Conservation (phyloP, 139 green algal species). For the Chlorella sorokiniana region DNA sequence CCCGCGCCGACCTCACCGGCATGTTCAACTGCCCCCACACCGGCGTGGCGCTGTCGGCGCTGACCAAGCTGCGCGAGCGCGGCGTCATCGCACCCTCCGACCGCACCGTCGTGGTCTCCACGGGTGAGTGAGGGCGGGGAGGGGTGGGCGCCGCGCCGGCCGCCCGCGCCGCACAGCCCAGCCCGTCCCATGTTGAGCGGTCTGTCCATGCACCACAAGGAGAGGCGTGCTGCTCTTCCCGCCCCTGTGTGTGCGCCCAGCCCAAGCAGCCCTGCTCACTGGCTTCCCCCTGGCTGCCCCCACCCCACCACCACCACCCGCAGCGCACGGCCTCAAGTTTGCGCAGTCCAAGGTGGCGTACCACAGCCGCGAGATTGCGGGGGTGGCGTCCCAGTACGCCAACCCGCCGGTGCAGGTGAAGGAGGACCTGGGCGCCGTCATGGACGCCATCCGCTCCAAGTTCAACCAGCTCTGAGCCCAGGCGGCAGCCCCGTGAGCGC, state of each 20-base stretch:
- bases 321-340: slow-evolving; percentile 99
- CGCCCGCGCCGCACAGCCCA: neutral
- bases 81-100: slow-evolving; percentile 89
- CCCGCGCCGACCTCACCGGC: slow-evolving; percentile 92
- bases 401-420: slow-evolving; percentile 95
- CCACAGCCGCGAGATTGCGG: slow-evolving; percentile 84
- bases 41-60: slow-evolving; percentile 92
- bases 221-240: neutral
- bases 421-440: slow-evolving; percentile 92
- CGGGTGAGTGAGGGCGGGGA: slow-evolving; percentile 31
- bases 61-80: slow-evolving; percentile 92
- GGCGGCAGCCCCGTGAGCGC: too few relatives aligned
- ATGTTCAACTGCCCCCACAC: slow-evolving; percentile 77
- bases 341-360: slow-evolving; percentile 96
- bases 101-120: slow-evolving; percentile 94
- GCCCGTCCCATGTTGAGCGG: neutral
- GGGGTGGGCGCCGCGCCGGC: neutral
- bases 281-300: neutral
- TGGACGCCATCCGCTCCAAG: slow-evolving; percentile 86
- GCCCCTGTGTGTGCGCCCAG: neutral
- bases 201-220: neutral
- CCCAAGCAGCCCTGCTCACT: neutral
- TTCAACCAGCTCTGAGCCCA: slow-evolving; percentile 38
- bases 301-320: neutral
- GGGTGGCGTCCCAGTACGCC: slow-evolving; percentile 75